Percentiles rank a stretch among this genome's conserved stretches.
These are phyloP conservation scores for Cladochytrium replicatum DNA, from an alignment of 192 early-diverging fungal species.

Conservation along the genomic window DNA sequence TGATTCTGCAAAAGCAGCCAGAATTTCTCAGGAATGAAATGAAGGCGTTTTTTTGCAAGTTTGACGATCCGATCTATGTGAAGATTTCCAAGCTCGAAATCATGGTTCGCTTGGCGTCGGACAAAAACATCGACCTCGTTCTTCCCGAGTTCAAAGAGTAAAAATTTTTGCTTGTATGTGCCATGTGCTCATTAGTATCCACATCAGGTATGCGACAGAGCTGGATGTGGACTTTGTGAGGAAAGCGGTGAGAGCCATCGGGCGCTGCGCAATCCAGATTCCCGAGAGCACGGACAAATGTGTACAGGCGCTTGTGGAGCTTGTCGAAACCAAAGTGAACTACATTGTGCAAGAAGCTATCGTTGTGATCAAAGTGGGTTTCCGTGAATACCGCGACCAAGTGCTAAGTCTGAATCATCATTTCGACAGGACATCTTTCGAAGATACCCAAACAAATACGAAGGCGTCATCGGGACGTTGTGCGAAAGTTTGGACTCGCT, in stretches of 20 bases:
- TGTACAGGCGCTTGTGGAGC: slow-evolving; percentile 73
- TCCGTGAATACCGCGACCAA: not conserved
- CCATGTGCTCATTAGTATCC: too few species aligned
- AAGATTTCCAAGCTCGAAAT: slow-evolving; percentile 96
- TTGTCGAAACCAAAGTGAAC: slow-evolving; percentile 94
- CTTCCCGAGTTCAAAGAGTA: slow-evolving; percentile 84
- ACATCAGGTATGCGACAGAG: slow-evolving; percentile 75
- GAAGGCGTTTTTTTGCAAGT: slow-evolving; percentile 99
- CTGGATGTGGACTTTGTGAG: slow-evolving; percentile 98
- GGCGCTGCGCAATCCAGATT: slow-evolving; percentile 95
- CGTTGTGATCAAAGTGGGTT: slow-evolving; percentile 76
- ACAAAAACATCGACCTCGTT: slow-evolving; percentile 77
- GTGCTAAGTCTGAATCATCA: not conserved
- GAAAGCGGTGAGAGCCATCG: slow-evolving; percentile 92
- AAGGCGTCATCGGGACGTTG: slow-evolving; percentile 80
- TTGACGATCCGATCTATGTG: slow-evolving; percentile 98
- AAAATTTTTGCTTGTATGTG: slow-evolving; percentile 1
- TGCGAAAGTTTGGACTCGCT: slow-evolving; percentile 94
- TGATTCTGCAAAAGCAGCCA: slow-evolving; percentile 85
- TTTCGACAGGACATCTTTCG: slow-evolving; percentile 80
- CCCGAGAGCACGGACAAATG: slow-evolving; percentile 76
- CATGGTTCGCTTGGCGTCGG: slow-evolving; percentile 75
- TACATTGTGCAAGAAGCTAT: slow-evolving; percentile 98
- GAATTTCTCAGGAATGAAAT: slow-evolving; percentile 85
- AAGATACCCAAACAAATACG: slow-evolving; percentile 96